A percentile compares a stretch with the other conserved stretches of the same genome.
phyloP scores from a whole-genome alignment of 2,329 filamentous ascomycete species.

The Exophiala alcalophila region DNA sequence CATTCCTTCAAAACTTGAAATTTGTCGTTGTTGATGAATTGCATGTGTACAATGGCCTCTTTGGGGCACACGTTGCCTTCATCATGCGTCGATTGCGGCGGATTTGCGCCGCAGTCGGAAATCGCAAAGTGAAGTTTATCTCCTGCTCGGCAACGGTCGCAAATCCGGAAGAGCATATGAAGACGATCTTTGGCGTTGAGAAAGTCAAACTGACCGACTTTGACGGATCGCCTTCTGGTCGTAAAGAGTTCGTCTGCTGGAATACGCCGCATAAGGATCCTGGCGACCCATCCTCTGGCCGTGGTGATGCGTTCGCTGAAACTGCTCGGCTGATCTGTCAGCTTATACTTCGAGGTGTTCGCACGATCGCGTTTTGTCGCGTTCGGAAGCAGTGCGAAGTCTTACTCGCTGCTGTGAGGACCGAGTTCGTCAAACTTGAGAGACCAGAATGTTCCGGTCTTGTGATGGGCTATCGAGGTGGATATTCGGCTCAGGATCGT shows the following conservation, averaged over 20 bases:
- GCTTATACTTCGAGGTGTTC: constrained; percentile 79
- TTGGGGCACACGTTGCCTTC: constrained; percentile 89
- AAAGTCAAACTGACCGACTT: constrained; percentile 79
- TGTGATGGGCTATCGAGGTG: constrained; percentile 93
- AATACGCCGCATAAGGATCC: constrained; percentile 95
- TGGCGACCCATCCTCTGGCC: constrained; percentile 77
- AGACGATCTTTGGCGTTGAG: constrained; percentile 85
- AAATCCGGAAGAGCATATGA: constrained; percentile 88
- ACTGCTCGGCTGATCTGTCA: constrained; percentile 89
- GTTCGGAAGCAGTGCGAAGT: constrained; percentile 86
- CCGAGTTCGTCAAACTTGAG: constrained; percentile 70
- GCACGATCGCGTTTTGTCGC: constrained; percentile 89
- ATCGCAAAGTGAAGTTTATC: constrained; percentile 80
- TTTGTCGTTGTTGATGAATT: constrained; percentile 91
- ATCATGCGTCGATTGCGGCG: constrained; percentile 88
- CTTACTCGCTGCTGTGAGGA: constrained; percentile 73
- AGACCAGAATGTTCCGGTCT: constrained; percentile 70
- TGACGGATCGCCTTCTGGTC: constrained; percentile 86
- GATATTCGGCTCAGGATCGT: constrained; percentile 88
- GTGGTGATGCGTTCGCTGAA: constrained; percentile 78
- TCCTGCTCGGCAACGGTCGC: constrained; percentile 96
- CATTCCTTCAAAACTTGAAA: constrained; percentile 81
- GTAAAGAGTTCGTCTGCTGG: constrained; percentile 96
- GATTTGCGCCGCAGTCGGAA: constrained; percentile 87
- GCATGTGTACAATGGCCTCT: constrained; percentile 92